Percentiles rank a stretch among this genome's conserved stretches.
These are phyloP conservation scores for Beauveria pseudobassiana DNA, from an alignment of 2,329 filamentous ascomycete species.

Conservation along the genomic window DNA sequence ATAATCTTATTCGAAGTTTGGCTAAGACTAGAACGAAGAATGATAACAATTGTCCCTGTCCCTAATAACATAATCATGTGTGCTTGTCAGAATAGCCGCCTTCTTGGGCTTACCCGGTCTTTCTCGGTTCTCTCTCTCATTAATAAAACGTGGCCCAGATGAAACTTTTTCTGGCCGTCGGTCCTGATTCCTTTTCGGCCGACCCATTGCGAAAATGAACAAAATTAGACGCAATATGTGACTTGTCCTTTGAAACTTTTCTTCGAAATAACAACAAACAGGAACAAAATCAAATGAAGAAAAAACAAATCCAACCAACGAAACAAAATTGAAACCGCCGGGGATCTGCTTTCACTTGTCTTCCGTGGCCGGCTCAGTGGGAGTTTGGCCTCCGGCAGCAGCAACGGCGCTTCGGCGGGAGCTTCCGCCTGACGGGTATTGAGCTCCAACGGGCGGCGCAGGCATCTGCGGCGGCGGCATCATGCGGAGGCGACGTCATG, in stretches of 20 bases:
- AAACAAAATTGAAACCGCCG: conserved; percentile 63
- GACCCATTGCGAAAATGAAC: background rate
- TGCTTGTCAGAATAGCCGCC: background rate
- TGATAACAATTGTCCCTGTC: background rate
- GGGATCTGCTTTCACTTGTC: conserved; percentile 68
- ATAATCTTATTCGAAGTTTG: background rate
- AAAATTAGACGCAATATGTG: background rate
- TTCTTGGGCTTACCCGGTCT: background rate
- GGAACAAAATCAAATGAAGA: background rate
- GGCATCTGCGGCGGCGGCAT: conserved; percentile 13
- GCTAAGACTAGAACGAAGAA: conserved; percentile 3
- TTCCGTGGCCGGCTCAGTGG: conserved; percentile 49
- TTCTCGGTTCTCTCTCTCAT: background rate
- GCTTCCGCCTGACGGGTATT: background rate
- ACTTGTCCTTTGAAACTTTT: background rate
- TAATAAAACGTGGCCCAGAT: background rate
- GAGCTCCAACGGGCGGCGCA: background rate
- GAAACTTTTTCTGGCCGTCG: background rate
- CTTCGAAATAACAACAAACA: background rate
- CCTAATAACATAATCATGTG: background rate
- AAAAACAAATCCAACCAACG: background rate
- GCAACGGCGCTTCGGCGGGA: background rate
- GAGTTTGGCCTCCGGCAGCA: background rate
- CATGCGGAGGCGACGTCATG: conserved; percentile 16
- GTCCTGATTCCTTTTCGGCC: background rate